Evolutionary conservation across 2,329 filamentous ascomycete species (phyloP), one percentile per base, ranked within the genome.

Genomic region (Fusarium haematococcum): DNA sequence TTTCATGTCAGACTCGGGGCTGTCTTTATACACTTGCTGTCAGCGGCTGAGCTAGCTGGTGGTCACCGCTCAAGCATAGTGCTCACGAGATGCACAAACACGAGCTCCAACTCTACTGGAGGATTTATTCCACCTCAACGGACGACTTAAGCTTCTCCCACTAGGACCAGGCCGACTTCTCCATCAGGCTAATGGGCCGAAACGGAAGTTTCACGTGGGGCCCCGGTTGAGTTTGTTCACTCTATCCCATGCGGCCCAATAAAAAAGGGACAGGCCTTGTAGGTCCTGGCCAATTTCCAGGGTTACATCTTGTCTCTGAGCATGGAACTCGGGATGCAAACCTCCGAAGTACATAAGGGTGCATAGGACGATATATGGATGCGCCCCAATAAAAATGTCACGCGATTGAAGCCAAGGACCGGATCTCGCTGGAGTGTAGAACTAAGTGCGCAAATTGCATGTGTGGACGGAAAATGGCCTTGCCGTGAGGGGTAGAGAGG

Each of bases 201-300:
- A 30, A 6, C 27, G 30, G 43, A 32, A 20, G 54, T n/a, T 73
- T 43, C 37, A 62, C 43, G 39, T 63, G 62, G 54, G 39, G 62
- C 25, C 54, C 30, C 59, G 18, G 45, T 32, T 16, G 43, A 27
- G 32, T 30, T 43, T 30, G 25, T 27, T 43, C 27, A 20, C 7
- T 33, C 20, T 33, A 33, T 41, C 48, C 18, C 35, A 74, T 69
- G 71, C 71, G 71, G 41, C 20, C 71, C 71, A 74, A 74, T 74
- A 32, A 56, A 64, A 27, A 56, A 27, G 27, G 7, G 48, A 52
- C 60, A 50, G 60, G 32, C 45, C 23, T 20, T 14, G 6, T 5
- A 11, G 52, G 45, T 57, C 25, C 50, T 39, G 33, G 2, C 14
- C 37, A 37, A 48, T 67, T 37, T 74, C 61, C 52, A 39, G 23